Percentiles rank a stretch among this genome's conserved stretches.
phyloP scores from a whole-genome alignment of 768 basidiomycete species.

The Phallus indusiatus region DNA sequence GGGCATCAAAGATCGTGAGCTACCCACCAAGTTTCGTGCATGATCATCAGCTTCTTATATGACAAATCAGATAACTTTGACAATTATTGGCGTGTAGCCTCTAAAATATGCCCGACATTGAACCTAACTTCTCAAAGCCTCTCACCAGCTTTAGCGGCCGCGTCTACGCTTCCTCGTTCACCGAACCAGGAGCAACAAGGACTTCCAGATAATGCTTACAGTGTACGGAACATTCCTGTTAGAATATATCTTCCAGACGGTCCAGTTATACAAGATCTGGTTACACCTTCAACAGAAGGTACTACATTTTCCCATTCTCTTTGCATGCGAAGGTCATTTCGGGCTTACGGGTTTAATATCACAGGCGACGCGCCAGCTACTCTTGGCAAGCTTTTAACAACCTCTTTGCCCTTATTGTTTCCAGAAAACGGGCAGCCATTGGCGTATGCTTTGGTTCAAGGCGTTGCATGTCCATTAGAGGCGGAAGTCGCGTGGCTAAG shows the following conservation, averaged over 20 bases:
- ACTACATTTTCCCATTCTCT: constrained; percentile 17
- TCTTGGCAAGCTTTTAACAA: constrained; percentile 55
- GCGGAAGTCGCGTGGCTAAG: constrained; percentile 94
- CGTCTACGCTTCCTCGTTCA: constrained; percentile 50
- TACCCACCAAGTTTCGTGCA: constrained; percentile 7
- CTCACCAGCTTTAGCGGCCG: constrained; percentile 27
- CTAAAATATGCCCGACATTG: constrained; percentile 85
- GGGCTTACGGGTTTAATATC: not conserved
- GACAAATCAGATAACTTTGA: constrained; percentile 78
- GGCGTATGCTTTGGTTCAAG: constrained; percentile 78
- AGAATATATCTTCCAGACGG: constrained; percentile 86
- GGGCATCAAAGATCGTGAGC: constrained; percentile 87
- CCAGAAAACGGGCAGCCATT: constrained; percentile 41
- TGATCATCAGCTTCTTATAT: not conserved
- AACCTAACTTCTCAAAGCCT: constrained; percentile 39
- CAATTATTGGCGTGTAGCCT: constrained; percentile 87
- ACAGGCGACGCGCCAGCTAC: constrained; percentile 60
- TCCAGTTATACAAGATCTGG: constrained; percentile 84
- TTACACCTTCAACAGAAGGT: constrained; percentile 74
- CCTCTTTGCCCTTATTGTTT: constrained; percentile 75
- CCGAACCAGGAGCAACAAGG: constrained; percentile 35
- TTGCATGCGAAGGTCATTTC: not conserved
- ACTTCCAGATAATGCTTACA: constrained; percentile 73
- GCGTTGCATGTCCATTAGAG: constrained; percentile 72
- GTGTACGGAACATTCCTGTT: constrained; percentile 79